Evolutionary conservation across 257 asterid species (phyloP).

Genomic region (Rubia yunnanensis): DNA sequence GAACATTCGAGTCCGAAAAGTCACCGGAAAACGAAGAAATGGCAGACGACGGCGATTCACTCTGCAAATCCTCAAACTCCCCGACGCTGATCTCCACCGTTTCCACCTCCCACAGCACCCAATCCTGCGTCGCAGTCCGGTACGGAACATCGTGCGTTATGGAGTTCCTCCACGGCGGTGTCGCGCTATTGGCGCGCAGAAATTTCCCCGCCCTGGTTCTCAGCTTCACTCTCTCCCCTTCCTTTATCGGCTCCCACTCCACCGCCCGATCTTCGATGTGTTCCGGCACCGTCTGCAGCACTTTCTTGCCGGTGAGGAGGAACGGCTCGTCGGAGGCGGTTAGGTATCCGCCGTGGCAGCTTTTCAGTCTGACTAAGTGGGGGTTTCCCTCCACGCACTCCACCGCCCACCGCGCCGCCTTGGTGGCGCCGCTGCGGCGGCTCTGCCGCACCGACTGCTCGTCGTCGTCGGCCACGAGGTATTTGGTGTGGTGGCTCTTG

Average conservation of each 20-base stretch:
- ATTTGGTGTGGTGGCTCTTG: slow-evolving; percentile 63
- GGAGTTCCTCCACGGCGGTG: slow-evolving; percentile 93
- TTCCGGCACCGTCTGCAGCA: slow-evolving; percentile 44
- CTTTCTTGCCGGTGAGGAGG: slow-evolving; percentile 58
- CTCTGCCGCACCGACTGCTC: slow-evolving; percentile 50
- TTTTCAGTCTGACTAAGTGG: slow-evolving; percentile 43
- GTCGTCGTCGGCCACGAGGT: slow-evolving; percentile 53
- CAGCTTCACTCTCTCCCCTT: slow-evolving; percentile 50
- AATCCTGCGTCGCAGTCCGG: slow-evolving; percentile 55
- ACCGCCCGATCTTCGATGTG: slow-evolving; percentile 40
- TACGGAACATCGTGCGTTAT: slow-evolving; percentile 78
- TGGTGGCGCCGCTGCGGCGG: slow-evolving; percentile 40
- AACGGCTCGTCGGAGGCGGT: slow-evolving; percentile 51
- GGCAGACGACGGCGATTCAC: slow-evolving; percentile 32
- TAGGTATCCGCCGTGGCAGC: slow-evolving; percentile 59
- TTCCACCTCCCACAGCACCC: slow-evolving; percentile 79
- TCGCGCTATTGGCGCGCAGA: slow-evolving; percentile 73
- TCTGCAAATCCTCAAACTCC: slow-evolving; percentile 15
- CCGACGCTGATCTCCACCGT: slow-evolving; percentile 33
- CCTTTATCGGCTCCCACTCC: slow-evolving; percentile 77
- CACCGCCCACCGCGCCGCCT: slow-evolving; percentile 49
- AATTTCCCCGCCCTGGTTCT: slow-evolving; percentile 64
- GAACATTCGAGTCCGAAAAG: slow-evolving; percentile 10
- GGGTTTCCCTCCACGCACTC: slow-evolving; percentile 57
- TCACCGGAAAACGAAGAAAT: slow-evolving; percentile 37